Base-by-base conservation (phyloP, 2,329 filamentous ascomycete genomes). In the Sporothrix curviconia region DNA sequence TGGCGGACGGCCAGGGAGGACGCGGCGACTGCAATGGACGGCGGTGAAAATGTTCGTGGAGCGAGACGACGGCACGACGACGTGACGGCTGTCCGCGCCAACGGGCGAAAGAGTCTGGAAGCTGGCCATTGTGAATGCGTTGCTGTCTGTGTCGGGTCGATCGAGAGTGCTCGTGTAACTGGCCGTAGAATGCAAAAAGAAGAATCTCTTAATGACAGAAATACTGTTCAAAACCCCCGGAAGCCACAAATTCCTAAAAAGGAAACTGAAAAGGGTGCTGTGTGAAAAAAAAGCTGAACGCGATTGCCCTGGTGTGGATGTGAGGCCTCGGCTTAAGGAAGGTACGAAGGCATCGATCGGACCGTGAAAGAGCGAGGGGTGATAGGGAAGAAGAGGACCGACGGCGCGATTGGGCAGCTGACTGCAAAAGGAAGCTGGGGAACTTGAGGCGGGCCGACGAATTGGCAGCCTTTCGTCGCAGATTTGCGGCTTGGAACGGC, bases 401-500 rank as follows among this genome's bases (percentile, higher is more conserved):
- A 34, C n/a, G n/a, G n/a, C n/a, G n/a, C n/a, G 15, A 22, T 6
- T 47, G 19, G 28, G 44, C 44, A n/a, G n/a, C 43, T 56, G 36
- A 30, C 34, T 44, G 28, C 54, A 57, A 36, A 39, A 51, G 43
- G 36, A 37, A 47, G 39, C n/a, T n/a, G n/a, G n/a, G n/a, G n/a
- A n/a, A n/a, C n/a, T n/a, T n/a, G n/a, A n/a, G n/a, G n/a, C n/a
- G n/a, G n/a, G n/a, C n/a, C n/a, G n/a, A n/a, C n/a, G n/a, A n/a
- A n/a, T n/a, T n/a, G n/a, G n/a, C n/a, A n/a, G n/a, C n/a, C n/a
- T n/a, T n/a, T n/a, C n/a, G n/a, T n/a, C n/a, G n/a, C n/a, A n/a
- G n/a, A n/a, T n/a, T n/a, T n/a, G 9, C 72, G 71, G 76, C 69
- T 77, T 70, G 61, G 67, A 58, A 64, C 78, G 78, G 76, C 69